Evolutionary conservation across 2,329 filamentous ascomycete species (phyloP).

Genomic region (Ilyonectria mors-panacis): DNA sequence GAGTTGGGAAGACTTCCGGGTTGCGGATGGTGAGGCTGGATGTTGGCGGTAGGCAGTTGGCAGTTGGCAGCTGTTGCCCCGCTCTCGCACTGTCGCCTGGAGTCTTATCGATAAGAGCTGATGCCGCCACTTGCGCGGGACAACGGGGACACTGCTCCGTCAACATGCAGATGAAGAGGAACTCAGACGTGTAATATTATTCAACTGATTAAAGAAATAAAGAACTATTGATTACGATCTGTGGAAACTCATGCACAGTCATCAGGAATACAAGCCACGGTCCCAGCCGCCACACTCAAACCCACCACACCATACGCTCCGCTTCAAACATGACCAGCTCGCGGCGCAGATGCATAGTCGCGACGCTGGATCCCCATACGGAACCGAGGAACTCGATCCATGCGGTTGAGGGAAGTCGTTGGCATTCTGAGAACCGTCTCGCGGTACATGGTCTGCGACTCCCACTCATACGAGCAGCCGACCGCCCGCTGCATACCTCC

Average conservation of each 20-base stretch:
- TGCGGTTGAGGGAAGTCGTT: slow-evolving; percentile 43
- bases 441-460: slow-evolving; percentile 47
- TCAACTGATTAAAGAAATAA: no score
- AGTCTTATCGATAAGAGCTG: slow-evolving; percentile 49
- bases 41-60: slow-evolving; percentile 26
- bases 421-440: slow-evolving; percentile 46
- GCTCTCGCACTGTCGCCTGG: slow-evolving; percentile 31
- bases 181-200: no score
- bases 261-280: no score
- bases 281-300: background rate
- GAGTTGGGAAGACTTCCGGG: slow-evolving; percentile 18
- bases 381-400: slow-evolving; percentile 45
- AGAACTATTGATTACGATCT: background rate
- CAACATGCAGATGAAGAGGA: no score
- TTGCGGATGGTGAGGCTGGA: slow-evolving; percentile 30
- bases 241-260: no score
- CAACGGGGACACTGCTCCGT: background rate
- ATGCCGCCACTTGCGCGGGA: background rate
- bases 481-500: slow-evolving; percentile 48
- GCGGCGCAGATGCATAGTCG: slow-evolving; percentile 38
- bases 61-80: slow-evolving; percentile 41
- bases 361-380: slow-evolving; percentile 45
- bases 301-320: background rate
- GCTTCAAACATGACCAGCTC: slow-evolving; percentile 29
- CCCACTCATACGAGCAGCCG: slow-evolving; percentile 48